Evolutionary conservation across 2,329 filamentous ascomycete genomes (phyloP).

Genomic region (Penicillium hesseltinei): DNA sequence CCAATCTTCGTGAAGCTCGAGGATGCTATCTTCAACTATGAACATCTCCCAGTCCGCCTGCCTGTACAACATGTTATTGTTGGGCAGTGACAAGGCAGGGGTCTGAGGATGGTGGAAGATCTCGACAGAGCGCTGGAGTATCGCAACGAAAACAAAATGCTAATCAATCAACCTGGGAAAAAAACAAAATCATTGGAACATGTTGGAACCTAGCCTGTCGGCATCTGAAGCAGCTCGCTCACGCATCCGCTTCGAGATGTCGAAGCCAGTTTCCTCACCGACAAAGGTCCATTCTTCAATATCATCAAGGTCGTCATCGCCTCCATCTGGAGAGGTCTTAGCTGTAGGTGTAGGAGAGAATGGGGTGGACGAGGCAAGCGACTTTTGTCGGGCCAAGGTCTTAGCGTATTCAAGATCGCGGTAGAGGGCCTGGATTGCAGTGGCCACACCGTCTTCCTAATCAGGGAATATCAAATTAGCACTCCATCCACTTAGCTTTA

Average conservation of each 20-base stretch:
- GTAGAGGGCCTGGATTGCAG: constrained; percentile 88
- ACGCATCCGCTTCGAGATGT: constrained; percentile 37
- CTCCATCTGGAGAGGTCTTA: constrained; percentile 38
- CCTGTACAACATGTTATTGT: neutral
- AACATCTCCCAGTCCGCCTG: neutral
- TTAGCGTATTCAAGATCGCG: constrained; percentile 91
- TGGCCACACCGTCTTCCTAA: constrained; percentile 85
- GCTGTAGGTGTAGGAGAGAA: constrained; percentile 35
- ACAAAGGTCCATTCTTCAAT: constrained; percentile 92
- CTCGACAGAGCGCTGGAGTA: neutral
- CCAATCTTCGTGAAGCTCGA: neutral
- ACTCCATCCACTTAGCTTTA: constrained; percentile 7
- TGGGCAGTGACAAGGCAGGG: neutral
- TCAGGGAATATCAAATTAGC: constrained; percentile 24
- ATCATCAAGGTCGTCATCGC: constrained; percentile 57
- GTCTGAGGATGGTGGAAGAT: neutral
- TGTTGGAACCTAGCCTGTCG: constrained; percentile 19
- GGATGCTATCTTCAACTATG: neutral
- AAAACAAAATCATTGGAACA: constrained; percentile 12
- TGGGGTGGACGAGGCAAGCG: constrained; percentile 36
- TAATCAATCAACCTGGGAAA: neutral
- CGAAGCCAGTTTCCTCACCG: constrained; percentile 58
- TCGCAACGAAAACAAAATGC: neutral
- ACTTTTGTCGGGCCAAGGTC: constrained; percentile 69
- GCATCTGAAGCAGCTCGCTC: constrained; percentile 30